Conservation (phyloP, 164 flowering plant species). For the Liquidambar formosana region DNA sequence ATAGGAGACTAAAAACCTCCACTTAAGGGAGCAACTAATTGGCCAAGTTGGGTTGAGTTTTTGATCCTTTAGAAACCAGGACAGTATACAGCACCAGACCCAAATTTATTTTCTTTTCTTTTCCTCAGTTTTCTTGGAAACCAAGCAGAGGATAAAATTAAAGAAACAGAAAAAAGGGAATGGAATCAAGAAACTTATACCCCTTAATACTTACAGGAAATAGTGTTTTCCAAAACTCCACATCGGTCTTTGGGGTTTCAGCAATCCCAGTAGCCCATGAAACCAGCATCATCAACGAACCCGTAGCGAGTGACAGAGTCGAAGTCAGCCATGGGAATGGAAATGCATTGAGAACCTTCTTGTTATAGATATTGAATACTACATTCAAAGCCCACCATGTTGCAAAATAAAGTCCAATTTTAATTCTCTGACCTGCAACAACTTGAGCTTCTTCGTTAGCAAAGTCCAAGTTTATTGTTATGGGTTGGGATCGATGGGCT, state of each 20-base stretch:
- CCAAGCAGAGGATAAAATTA: background rate
- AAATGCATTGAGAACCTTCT: constrained; percentile 33
- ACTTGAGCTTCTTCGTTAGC: background rate
- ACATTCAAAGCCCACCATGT: constrained; percentile 36
- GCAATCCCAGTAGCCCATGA: constrained; percentile 31
- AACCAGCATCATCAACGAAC: constrained; percentile 30
- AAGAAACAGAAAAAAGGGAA: too few species aligned
- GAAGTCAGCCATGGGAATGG: constrained; percentile 38
- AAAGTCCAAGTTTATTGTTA: constrained; percentile 15
- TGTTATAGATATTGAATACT: constrained; percentile 34
- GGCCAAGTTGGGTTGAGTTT: too few species aligned
- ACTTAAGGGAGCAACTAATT: too few species aligned
- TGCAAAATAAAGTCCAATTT: constrained; percentile 29
- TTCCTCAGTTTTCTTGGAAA: background rate
- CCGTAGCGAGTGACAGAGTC: constrained; percentile 30
- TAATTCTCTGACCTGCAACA: constrained; percentile 20
- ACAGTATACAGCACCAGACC: background rate
- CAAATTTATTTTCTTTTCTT: background rate
- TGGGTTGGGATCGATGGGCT: constrained; percentile 13
- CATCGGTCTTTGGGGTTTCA: constrained; percentile 30
- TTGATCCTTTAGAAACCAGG: background rate
- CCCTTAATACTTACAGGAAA: constrained; percentile 22
- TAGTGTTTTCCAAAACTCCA: constrained; percentile 30
- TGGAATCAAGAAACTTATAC: too few species aligned
- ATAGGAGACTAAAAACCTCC: too few species aligned